phyloP scores from a whole-genome alignment of 2,329 filamentous ascomycete genomes.

The Penicillium sp. region DNA sequence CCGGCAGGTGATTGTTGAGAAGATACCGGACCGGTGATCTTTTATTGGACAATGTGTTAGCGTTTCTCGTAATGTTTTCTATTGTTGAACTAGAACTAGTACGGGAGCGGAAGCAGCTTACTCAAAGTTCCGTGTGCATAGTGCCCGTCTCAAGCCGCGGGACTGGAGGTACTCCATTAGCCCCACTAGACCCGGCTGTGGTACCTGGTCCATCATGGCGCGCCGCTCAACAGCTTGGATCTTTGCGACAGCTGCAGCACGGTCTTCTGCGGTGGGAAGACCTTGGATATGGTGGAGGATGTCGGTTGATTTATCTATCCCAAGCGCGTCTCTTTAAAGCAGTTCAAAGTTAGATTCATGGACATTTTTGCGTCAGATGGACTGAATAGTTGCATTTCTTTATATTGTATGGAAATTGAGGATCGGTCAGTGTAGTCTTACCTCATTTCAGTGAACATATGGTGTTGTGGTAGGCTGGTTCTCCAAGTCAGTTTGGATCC shows the following conservation, averaged over 20 bases:
- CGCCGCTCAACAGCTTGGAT: slow-evolving; percentile 77
- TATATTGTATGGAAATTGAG: background rate
- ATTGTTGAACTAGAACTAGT: background rate
- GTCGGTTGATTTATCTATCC: slow-evolving; percentile 71
- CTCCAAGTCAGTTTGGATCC: slow-evolving; percentile 11
- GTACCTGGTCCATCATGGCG: slow-evolving; percentile 76
- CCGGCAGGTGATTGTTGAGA: slow-evolving; percentile 70
- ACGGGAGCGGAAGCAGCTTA: slow-evolving; percentile 27
- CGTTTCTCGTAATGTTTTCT: background rate
- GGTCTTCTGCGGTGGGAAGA: slow-evolving; percentile 62
- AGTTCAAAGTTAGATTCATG: background rate
- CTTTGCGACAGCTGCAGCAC: slow-evolving; percentile 67
- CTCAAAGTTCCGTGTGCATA: slow-evolving; percentile 95
- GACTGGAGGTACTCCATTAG: slow-evolving; percentile 82
- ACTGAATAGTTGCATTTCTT: background rate
- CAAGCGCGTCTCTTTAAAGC: slow-evolving; percentile 55
- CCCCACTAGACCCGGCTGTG: slow-evolving; percentile 74
- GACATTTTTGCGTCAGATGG: background rate
- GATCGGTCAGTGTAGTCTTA: slow-evolving; percentile 26
- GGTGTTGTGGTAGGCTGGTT: slow-evolving; percentile 78
- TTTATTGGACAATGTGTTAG: background rate
- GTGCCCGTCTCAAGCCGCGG: slow-evolving; percentile 69
- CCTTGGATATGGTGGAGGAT: slow-evolving; percentile 86
- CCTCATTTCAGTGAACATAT: slow-evolving; percentile 94
- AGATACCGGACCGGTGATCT: slow-evolving; percentile 47